These are phyloP conservation scores for Apiospora hydei DNA, from an alignment of 2,329 filamentous ascomycete species.

Conservation along the genomic window DNA sequence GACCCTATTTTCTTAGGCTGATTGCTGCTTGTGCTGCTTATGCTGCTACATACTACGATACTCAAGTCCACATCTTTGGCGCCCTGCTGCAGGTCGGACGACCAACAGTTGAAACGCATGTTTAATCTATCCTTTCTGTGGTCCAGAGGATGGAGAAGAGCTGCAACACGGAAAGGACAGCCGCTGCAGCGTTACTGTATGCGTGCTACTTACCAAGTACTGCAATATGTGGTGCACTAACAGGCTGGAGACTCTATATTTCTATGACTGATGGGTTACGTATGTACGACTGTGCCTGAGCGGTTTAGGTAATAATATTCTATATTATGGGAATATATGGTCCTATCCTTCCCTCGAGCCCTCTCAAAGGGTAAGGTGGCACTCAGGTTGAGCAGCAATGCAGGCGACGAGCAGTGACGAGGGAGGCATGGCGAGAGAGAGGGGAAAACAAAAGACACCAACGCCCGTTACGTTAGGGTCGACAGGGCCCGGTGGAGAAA, in stretches of 20 bases:
- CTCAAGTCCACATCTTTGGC: not conserved
- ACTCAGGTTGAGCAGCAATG: too few relatives aligned
- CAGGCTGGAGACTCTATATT: not conserved
- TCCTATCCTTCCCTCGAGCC: not conserved
- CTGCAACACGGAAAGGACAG: conserved; percentile 16
- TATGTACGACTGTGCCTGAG: not conserved
- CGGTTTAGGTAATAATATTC: not conserved
- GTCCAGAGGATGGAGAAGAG: not conserved
- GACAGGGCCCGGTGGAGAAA: not conserved
- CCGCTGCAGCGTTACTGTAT: conserved; percentile 19
- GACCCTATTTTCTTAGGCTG: conserved; percentile 2
- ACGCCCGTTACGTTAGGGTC: not conserved
- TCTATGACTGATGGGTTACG: not conserved
- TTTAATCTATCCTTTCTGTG: not conserved
- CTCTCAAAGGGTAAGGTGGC: not conserved
- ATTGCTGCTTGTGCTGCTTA: not conserved
- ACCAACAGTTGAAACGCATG: conserved; percentile 15
- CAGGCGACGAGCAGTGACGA: too few relatives aligned
- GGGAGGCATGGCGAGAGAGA: not conserved
- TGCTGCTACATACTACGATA: not conserved
- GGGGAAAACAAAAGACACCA: not conserved
- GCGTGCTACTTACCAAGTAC: not conserved
- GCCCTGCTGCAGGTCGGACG: conserved; percentile 14
- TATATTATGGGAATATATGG: not conserved
- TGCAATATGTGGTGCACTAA: not conserved